phyloP scores from a whole-genome alignment of 129 eudicot genomes.

The Lonicera japonica region DNA sequence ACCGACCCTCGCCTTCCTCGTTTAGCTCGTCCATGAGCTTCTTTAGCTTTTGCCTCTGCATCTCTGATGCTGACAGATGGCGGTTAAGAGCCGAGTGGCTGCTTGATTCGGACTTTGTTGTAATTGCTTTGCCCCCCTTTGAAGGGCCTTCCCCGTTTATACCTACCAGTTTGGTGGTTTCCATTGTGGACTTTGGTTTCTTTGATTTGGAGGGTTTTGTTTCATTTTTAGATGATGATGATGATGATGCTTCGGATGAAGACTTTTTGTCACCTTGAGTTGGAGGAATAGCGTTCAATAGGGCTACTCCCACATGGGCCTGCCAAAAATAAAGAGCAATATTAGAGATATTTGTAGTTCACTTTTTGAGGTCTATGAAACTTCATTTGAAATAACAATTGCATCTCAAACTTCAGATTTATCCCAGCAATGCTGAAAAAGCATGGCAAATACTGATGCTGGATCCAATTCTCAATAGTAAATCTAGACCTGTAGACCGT shows the following conservation, averaged over 20 bases:
- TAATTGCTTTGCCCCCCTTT: conserved; percentile 16
- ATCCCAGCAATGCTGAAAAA: too few species aligned
- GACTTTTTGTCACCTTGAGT: conserved; percentile 29
- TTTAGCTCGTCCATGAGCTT: conserved; percentile 78
- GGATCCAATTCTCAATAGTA: neutral
- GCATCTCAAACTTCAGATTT: neutral
- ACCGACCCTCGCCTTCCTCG: conserved; percentile 74
- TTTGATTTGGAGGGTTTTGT: conserved; percentile 40
- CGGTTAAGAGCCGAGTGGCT: conserved; percentile 46
- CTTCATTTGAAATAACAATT: neutral
- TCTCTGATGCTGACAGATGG: conserved; percentile 66
- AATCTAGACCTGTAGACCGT: too few species aligned
- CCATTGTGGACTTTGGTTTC: conserved; percentile 44
- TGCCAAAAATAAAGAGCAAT: conserved; percentile 14
- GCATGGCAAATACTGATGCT: neutral
- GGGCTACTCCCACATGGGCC: conserved; percentile 94
- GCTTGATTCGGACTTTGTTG: conserved; percentile 35
- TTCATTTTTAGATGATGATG: conserved; percentile 27
- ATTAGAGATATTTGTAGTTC: neutral
- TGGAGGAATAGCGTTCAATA: conserved; percentile 70
- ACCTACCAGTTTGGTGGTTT: conserved; percentile 19
- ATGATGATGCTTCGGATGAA: conserved; percentile 38
- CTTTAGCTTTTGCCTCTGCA: conserved; percentile 64
- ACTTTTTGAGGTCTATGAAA: neutral
- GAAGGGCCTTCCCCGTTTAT: conserved; percentile 35